Percentiles rank a stretch among this genome's conserved stretches.
These are phyloP conservation scores for Elasticomyces elasticus DNA, from an alignment of 495 filamentous ascomycete species.

Conservation along the genomic window DNA sequence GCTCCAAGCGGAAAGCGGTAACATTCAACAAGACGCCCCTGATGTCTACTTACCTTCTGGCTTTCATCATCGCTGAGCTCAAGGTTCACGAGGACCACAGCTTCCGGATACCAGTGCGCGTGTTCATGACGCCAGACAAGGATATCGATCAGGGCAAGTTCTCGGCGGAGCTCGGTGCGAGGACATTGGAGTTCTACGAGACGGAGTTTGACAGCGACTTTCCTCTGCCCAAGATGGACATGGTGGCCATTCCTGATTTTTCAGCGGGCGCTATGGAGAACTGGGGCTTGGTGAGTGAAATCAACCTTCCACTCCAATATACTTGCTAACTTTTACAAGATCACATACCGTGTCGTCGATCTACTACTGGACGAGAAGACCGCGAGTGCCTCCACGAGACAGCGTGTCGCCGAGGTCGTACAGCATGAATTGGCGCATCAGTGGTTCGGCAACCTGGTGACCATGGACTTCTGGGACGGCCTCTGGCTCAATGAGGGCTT, in stretches of 20 bases:
- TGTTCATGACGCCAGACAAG: conserved; percentile 54
- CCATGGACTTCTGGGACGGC: conserved; percentile 99
- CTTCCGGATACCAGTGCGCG: conserved; percentile 64
- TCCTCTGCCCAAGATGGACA: conserved; percentile 83
- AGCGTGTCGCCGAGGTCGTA: conserved; percentile 86
- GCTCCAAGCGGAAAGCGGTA: conserved; percentile 55
- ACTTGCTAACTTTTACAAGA: no score
- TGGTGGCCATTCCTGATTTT: conserved; percentile 95
- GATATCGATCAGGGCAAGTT: conserved; percentile 59
- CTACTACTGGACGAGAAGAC: conserved; percentile 85
- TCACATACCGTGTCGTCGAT: conserved; percentile 88
- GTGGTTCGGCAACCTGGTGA: conserved; percentile 98
- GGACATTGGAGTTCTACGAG: conserved; percentile 62
- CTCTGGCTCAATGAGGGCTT: conserved; percentile 98
- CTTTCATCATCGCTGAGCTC: conserved; percentile 67
- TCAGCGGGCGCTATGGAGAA: conserved; percentile 96
- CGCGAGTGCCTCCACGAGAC: conserved; percentile 82
- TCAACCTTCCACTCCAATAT: no score
- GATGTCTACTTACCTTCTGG: conserved; percentile 72
- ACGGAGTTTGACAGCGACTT: conserved; percentile 64
- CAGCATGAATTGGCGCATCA: conserved; percentile 97
- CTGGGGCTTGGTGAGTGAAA: conserved; percentile 95
- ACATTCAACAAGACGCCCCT: conserved; percentile 63
- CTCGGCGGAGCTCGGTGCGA: conserved; percentile 58
- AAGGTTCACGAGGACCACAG: conserved; percentile 63